Base-by-base conservation (phyloP, 2,329 filamentous ascomycete genomes). In the Hymenoscyphus salicellus region DNA sequence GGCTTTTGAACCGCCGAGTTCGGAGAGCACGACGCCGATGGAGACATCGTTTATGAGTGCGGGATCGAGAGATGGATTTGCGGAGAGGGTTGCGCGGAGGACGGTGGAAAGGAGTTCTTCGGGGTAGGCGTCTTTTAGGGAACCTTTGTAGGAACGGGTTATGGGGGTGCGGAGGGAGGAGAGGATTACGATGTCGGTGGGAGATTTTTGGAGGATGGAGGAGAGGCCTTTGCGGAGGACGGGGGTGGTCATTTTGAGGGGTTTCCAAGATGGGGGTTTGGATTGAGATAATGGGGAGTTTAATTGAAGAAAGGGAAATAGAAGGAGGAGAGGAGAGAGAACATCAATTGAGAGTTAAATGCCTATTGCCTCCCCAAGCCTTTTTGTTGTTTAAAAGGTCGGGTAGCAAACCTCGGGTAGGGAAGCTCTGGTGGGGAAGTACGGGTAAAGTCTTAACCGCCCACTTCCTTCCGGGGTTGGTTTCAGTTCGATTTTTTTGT, bases 141-240 rank as follows among this genome's bases (percentile, higher is more conserved):
- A 84, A 73, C 93, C 93, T 74, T 92, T 92, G 81, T 92, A 89
- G 49, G 92, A 87, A 68, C 92, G 87, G 66, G 90, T 94, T 69
- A 97, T 84, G 49, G 93, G 91, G 7, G 93, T 97, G 71, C 93
- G 91, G 49, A 97, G 84, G n/a, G 93, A 88, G 23, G 93, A 96
- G 72, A 97, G 87, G 75, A 97, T 90, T 72, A 97, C 92, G 52
- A 92, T 85, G 79, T 97, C 93, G 69, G 88, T 85, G 49, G 92
- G 89, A 28, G 87, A 80, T 78, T 95, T 96, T 73, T 88, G 79
- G 66, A 97, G 87, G 71, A 97, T 87, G 74, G 89, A 85, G 71
- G 88, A 86, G 68, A 94, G 82, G 74, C 92, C 92, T 74, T 85
- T 86, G 30, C 84, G 83, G 46, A 86, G 36, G 59, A 86, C 78